These are phyloP conservation scores for Arctium minus DNA, from an alignment of 129 eudicot species.

Conservation along the genomic window DNA sequence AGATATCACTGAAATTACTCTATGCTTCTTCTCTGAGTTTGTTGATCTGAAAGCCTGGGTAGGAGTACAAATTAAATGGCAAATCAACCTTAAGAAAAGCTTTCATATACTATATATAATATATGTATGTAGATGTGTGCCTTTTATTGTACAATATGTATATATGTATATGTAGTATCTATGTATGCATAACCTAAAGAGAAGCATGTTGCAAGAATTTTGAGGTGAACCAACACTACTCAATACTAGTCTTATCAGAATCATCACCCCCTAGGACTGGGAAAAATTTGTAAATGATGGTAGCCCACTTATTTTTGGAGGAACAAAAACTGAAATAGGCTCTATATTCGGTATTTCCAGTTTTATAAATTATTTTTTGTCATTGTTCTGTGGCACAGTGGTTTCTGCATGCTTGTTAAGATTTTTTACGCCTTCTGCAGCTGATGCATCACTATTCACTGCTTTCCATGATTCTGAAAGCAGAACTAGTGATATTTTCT, in stretches of 20 bases:
- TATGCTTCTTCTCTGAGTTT: neutral
- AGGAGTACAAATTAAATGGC: neutral
- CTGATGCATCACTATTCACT: neutral
- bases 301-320: neutral
- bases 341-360: neutral
- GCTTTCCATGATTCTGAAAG: neutral
- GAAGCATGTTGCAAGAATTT: neutral
- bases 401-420: neutral
- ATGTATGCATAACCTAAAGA: neutral
- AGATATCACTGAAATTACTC: neutral
- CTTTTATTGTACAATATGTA: neutral
- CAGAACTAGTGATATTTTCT: neutral
- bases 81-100: neutral
- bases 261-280: neutral
- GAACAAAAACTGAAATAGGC: neutral
- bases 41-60: neutral
- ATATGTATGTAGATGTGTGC: neutral
- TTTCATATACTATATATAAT: neutral
- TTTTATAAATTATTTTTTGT: neutral
- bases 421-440: neutral
- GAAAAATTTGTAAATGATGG: neutral
- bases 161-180: too few species aligned
- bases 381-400: neutral
- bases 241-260: neutral
- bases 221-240: neutral